Evolutionary conservation across 805 yeast genomes (phyloP).

Genomic region (Komagataella pastoris): DNA sequence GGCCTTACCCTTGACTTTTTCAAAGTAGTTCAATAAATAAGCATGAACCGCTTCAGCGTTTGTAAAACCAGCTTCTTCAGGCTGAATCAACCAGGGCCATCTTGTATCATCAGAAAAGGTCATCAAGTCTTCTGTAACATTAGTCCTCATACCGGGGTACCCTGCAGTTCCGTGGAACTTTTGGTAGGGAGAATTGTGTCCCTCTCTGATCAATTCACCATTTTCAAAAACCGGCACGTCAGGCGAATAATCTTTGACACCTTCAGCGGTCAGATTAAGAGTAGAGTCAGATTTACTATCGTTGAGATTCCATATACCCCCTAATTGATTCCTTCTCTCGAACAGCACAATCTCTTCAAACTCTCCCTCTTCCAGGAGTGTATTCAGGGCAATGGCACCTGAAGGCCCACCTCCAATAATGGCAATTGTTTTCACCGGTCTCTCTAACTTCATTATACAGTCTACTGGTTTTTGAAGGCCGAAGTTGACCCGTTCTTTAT

Average conservation of each 20-base stretch:
- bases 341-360: slow-evolving; percentile 22
- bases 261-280: slow-evolving; percentile 10
- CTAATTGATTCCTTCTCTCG: slow-evolving; percentile 24
- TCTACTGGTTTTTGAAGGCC: neutral
- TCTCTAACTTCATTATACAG: neutral
- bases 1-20: slow-evolving; percentile 9
- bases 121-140: slow-evolving; percentile 30
- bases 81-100: slow-evolving; percentile 18
- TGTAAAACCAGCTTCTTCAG: slow-evolving; percentile 9
- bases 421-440: slow-evolving; percentile 17
- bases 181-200: slow-evolving; percentile 2
- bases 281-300: slow-evolving; percentile 14
- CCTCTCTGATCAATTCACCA: slow-evolving; percentile 14
- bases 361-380: slow-evolving; percentile 19
- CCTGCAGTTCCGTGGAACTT: slow-evolving; percentile 19
- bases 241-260: slow-evolving; percentile 9
- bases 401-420: slow-evolving; percentile 41
- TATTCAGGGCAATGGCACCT: slow-evolving; percentile 28
- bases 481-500: neutral
- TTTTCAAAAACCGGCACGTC: slow-evolving; percentile 16
- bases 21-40: slow-evolving; percentile 18
- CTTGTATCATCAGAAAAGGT: slow-evolving; percentile 25
- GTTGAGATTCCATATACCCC: slow-evolving; percentile 27
- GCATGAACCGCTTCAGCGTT: slow-evolving; percentile 15
- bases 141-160: slow-evolving; percentile 20